Evolutionary conservation across 2,329 filamentous ascomycete species (phyloP), one percentile per base, ranked within the genome.

Genomic region (Penicillium sp.): DNA sequence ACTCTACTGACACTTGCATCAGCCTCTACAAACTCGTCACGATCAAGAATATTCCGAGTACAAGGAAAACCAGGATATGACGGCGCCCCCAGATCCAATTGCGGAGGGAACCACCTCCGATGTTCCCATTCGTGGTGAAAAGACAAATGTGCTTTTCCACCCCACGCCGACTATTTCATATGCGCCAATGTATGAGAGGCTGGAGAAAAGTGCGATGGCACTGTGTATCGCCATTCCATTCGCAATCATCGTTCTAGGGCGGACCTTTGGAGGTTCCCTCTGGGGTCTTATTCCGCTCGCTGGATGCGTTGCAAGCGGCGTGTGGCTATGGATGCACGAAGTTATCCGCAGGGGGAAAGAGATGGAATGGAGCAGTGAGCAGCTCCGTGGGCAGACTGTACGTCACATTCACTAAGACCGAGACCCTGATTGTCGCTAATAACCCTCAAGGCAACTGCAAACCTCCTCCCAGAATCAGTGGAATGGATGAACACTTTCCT

Each of bases 401-500:
- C 58, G 76, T 61, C 39, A 8, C 24, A 21, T 18, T n/a, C 45
- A 26, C 53, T 26, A 43, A 28, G 15, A 2, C 4, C 12, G 24
- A 24, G 33, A 29, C 47, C 43, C 6, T 8, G 9, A 4, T 4
- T 16, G 12, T 24, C 34, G 34, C 49, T 58, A 24, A 61, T 18
- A 0, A n/a, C 15, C 5, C 23, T 38, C 39, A 42, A 85, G 70
- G 90, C 93, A 1, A 90, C 89, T 2, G 85, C 87, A 28, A 96
- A 96, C 65, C 77, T 97, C 26, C 87, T 97, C 6, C 93, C 93
- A 0, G 93, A 96, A 73, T 95, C 89, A 0, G 92, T 95, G 6
- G 88, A 92, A 69, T 97, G 94, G 94, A 87, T 99, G 82, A 99
- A 99, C 70, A 92, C 89, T 0, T 83, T 94, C 46, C 73, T 97